A percentile compares a stretch with the other conserved stretches of the same genome.
phyloP scores from a whole-genome alignment of 257 asterid genomes.

The Coffea eugenioides region DNA sequence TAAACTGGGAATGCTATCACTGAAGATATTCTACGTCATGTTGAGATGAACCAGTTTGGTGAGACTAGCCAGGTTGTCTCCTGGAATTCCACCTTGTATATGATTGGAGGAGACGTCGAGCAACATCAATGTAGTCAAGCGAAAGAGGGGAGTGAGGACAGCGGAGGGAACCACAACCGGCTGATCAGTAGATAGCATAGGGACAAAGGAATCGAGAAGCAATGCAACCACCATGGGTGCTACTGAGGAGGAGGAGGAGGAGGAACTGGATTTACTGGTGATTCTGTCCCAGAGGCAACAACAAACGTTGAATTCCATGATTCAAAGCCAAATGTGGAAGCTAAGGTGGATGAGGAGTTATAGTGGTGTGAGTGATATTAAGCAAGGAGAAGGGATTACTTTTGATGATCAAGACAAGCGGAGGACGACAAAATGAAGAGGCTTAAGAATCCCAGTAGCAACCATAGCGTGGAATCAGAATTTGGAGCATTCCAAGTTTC shows the following conservation, averaged over 20 bases:
- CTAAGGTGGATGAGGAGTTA: not conserved
- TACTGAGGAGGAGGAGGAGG: not conserved
- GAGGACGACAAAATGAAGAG: constrained; percentile 6
- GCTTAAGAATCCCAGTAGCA: constrained; percentile 20
- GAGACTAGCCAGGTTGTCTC: constrained; percentile 18
- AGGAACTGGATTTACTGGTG: constrained; percentile 2
- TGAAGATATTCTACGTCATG: constrained; percentile 23
- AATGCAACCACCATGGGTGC: constrained; percentile 12
- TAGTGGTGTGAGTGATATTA: not conserved
- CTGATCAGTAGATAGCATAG: not conserved
- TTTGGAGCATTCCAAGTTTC: no score
- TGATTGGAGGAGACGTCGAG: constrained; percentile 32
- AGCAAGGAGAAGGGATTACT: constrained; percentile 28
- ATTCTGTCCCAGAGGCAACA: constrained; percentile 33
- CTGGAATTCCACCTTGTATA: constrained; percentile 28
- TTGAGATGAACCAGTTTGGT: constrained; percentile 23
- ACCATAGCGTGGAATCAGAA: not conserved
- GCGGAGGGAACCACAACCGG: constrained; percentile 13
- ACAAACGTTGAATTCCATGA: constrained; percentile 26
- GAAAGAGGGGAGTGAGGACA: constrained; percentile 30
- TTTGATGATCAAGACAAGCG: constrained; percentile 23
- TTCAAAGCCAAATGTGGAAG: not conserved
- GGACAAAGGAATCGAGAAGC: constrained; percentile 12
- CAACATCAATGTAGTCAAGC: constrained; percentile 18
- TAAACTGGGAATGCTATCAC: constrained; percentile 22